Percentiles rank a stretch among this genome's conserved stretches.
Evolutionary conservation across 805 yeast species (phyloP).

Genomic region (Metschnikowia vanudenii): DNA sequence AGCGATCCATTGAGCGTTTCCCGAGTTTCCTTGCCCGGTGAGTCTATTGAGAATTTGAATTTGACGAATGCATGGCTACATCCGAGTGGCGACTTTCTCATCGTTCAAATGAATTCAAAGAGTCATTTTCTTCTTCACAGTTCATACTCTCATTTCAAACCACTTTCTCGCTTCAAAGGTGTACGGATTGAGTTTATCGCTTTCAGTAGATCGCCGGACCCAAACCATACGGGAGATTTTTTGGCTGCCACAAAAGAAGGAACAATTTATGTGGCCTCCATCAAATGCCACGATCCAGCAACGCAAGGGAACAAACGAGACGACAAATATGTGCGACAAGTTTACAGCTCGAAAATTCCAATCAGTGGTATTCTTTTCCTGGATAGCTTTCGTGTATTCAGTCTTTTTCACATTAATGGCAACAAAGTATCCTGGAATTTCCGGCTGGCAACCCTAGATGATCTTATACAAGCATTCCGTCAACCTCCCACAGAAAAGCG

Average conservation of each 20-base stretch:
- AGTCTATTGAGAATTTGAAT: slow-evolving; percentile 1
- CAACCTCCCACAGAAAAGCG: slow-evolving; percentile 4
- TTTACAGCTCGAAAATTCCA: slow-evolving; percentile 20
- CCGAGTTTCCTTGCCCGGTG: slow-evolving; percentile 25
- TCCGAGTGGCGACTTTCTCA: slow-evolving; percentile 36
- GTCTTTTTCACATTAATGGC: slow-evolving; percentile 20
- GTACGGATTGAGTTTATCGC: slow-evolving; percentile 30
- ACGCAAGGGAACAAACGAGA: slow-evolving; percentile 33
- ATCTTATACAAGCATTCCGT: slow-evolving; percentile 28
- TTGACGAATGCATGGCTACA: slow-evolving; percentile 37
- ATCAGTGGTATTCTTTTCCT: slow-evolving; percentile 23
- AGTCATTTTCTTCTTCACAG: slow-evolving; percentile 44
- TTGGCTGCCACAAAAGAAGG: slow-evolving; percentile 32
- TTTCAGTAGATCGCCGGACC: slow-evolving; percentile 15
- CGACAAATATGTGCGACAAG: slow-evolving; percentile 33
- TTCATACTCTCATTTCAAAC: slow-evolving; percentile 40
- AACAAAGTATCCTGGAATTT: slow-evolving; percentile 32
- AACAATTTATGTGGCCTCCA: slow-evolving; percentile 24
- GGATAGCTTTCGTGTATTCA: slow-evolving; percentile 25
- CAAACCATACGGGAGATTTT: slow-evolving; percentile 30
- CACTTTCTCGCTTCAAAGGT: slow-evolving; percentile 48
- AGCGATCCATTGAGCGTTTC: slow-evolving; percentile 35
- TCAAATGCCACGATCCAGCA: slow-evolving; percentile 30
- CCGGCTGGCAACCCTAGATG: slow-evolving; percentile 30
- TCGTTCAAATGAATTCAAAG: slow-evolving; percentile 27